These are phyloP conservation scores for Gossypium gossypioides DNA, from an alignment of 441 rosid species.

Conservation along the genomic window DNA sequence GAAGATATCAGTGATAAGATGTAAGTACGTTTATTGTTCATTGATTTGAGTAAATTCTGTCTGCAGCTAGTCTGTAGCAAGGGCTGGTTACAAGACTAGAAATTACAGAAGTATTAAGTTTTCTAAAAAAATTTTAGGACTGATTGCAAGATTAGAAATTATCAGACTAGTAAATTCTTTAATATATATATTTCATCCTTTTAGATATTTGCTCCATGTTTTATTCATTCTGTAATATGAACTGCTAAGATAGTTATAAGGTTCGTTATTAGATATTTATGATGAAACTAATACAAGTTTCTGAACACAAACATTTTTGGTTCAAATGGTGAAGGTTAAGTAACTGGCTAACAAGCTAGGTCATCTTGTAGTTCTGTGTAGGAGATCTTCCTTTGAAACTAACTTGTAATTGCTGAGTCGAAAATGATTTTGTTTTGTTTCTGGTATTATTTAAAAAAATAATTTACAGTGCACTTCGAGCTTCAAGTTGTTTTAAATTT, in stretches of 20 bases:
- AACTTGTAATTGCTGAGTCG: background rate
- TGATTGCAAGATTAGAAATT: background rate
- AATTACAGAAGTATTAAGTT: background rate
- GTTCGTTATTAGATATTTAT: background rate
- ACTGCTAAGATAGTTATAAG: background rate
- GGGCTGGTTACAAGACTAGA: background rate
- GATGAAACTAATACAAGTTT: background rate
- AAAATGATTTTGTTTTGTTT: background rate
- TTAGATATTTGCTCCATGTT: background rate
- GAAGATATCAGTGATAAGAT: conserved; percentile 88
- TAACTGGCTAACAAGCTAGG: background rate
- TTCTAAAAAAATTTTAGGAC: background rate
- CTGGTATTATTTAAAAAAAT: background rate
- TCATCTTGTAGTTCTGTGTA: background rate
- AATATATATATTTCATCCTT: background rate
- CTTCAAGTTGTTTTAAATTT: background rate
- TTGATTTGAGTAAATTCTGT: background rate
- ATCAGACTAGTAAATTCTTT: background rate
- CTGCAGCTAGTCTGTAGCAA: background rate
- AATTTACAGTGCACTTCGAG: background rate
- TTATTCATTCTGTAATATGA: background rate
- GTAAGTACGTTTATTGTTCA: conserved; percentile 26
- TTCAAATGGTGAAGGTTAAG: background rate
- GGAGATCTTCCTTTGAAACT: background rate
- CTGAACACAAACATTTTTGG: background rate